Evolutionary conservation across 805 yeast species (phyloP), one percentile per base, ranked within the genome.

Genomic region (Suhomyces kilbournensis): DNA sequence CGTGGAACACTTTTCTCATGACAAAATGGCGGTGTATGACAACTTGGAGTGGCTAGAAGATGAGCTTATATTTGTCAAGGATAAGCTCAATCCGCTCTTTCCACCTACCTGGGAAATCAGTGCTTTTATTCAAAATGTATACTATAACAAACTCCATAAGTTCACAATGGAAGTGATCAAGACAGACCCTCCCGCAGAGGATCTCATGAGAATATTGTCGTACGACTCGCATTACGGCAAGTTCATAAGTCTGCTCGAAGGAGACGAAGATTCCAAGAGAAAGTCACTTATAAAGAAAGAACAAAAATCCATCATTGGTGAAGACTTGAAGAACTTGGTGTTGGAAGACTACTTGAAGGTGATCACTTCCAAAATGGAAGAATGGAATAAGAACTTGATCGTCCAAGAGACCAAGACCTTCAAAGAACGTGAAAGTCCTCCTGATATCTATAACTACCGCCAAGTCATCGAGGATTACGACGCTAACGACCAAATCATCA

Each of bases 31-130:
- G 15, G 83, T 90, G 1, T 75, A 88, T 52, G 85, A 86, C 39
- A 83, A 88, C 58, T 70, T 92, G 51, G 85, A 84, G 52, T 93
- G 97, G 92, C 79, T 91, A 17, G 90, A 86, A 66, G 85, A 86
- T 58, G 97, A 93, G 61, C 70, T 94, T 51, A 69, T 78, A 28
- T 79, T 86, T 52, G 90, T 88, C 4, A 79, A 82, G 52, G 79
- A 79, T 20, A 83, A 83, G 28, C 70, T 90, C 22, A 67, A 75
- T 2, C 74, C 73, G 12, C 77, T 85, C 48, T 84, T 89, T 54
- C 97, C 98, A 0, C 62, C 64, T 17, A 75, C 79, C 51, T 94
- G 98, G 97, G 76, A 83, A 46, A 75, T 93, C 32, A 82, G 85
- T 61, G 72, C 78, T 22, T 78, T 79, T 50, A 80, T 85, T 48